phyloP scores from a whole-genome alignment of 345 rosid species.

The Erysimum cheiranthoides region DNA sequence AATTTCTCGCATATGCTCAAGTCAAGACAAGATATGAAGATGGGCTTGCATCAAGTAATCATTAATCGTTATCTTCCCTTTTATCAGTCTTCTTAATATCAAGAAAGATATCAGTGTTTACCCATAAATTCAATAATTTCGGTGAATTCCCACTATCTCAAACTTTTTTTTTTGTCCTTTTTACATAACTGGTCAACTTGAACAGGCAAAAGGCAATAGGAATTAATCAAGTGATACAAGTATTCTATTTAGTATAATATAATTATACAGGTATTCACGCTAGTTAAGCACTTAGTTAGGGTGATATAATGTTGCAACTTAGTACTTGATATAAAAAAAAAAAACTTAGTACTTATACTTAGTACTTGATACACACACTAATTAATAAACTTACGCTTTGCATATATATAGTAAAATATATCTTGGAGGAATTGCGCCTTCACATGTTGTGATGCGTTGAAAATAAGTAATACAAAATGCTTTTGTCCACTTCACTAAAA shows the following conservation, averaged over 20 bases:
- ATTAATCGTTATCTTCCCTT: conserved; percentile 29
- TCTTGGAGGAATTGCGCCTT: conserved; percentile 27
- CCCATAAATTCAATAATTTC: conserved; percentile 25
- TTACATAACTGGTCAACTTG: conserved; percentile 40
- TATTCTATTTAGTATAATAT: not conserved
- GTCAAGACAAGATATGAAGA: conserved; percentile 32
- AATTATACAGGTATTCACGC: not conserved
- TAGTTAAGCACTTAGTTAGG: conserved; percentile 16
- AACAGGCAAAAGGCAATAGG: conserved; percentile 41
- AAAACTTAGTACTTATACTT: too few relatives aligned
- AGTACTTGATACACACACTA: conserved; percentile 3
- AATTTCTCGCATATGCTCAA: conserved; percentile 13
- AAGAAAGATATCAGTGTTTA: conserved; percentile 29
- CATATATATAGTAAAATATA: not conserved
- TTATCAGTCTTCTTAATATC: conserved; percentile 23
- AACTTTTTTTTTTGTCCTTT: conserved; percentile 23
- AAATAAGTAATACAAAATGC: conserved; percentile 15
- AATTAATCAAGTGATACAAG: conserved; percentile 1
- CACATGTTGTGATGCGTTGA: conserved; percentile 38
- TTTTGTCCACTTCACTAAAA: conserved; percentile 38
- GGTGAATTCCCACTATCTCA: conserved; percentile 45
- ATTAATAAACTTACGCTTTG: not conserved
- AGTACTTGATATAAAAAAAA: conserved; percentile 8
- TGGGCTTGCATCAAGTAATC: conserved; percentile 31
- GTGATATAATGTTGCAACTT: not conserved